Base-by-base conservation (phyloP, 225 moss, liverwort and hornwort species). In the Polytrichum commune region DNA sequence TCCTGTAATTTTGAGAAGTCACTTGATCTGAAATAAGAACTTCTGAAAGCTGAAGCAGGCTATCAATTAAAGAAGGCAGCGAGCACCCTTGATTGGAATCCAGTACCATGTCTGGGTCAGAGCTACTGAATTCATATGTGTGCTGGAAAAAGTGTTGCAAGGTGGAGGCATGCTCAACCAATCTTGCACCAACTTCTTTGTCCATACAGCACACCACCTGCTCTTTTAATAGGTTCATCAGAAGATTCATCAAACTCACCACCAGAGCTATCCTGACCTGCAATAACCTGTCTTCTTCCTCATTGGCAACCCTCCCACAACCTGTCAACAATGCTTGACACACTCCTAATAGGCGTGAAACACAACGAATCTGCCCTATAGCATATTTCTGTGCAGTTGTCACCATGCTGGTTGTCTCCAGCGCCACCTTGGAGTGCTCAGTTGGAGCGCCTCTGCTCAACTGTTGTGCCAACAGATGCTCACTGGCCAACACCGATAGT, bases 331-430 rank as follows among this genome's bases (percentile, higher is more conserved):
- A 79, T 70, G 80, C 71, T 80, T 74, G 89, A 80, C 91, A 99
- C 66, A 95, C 72, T 67, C 85, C 83, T 38, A 99, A 77, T 69
- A 99, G 79, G 69, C 95, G 93, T 20, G 95, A 77, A 68, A 91
- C 84, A 79, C 90, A 92, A 71, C 86, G 88, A 69, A 83, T 70
- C 53, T 95, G 90, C 32, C 81, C 81, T 65, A 93, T 79, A 26
- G 93, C 95, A 80, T 85, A 95, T 69, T 89, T 91, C 70, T 89
- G 95, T 74, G 98, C 81, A 72, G 91, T 90, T 79, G 90, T 73
- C 27, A 99, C 87, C 80, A 99, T 80, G 71, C 77, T 91, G 33
- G 71, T 81, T 74, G 87, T 86, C 26, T 80, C 80, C 67, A 83
- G 93, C 57, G 85, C 71, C 29, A 82, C 84, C 70, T 88, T 82